Percentiles rank a stretch among this genome's conserved stretches.
Evolutionary conservation across 495 filamentous ascomycete genomes (phyloP).

Genomic region (Penicillium manginii): DNA sequence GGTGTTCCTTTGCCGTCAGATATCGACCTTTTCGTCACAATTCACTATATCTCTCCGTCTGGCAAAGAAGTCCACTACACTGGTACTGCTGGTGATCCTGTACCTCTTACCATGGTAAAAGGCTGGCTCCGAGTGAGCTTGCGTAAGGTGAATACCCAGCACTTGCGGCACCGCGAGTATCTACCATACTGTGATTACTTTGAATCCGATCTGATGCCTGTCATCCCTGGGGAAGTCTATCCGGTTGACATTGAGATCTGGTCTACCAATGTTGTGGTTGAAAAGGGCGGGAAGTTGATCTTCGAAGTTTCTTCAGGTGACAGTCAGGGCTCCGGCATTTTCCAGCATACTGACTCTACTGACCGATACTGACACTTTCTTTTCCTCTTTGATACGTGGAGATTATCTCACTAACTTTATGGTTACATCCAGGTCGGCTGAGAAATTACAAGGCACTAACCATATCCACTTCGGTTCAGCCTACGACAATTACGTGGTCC

Average conservation of each 20-base stretch:
- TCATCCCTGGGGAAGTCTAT: constrained; percentile 53
- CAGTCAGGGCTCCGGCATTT: too few relatives aligned
- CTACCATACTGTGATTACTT: constrained; percentile 61
- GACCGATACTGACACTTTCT: too few relatives aligned
- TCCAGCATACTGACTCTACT: too few relatives aligned
- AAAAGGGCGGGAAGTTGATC: constrained; percentile 13
- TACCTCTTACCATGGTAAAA: constrained; percentile 43
- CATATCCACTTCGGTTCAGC: too few relatives aligned
- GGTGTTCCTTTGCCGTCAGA: constrained; percentile 49
- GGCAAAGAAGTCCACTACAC: constrained; percentile 69
- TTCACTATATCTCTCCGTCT: constrained; percentile 57
- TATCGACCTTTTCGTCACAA: constrained; percentile 67
- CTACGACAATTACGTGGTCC: too few relatives aligned
- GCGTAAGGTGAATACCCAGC: constrained; percentile 53
- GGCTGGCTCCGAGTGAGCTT: constrained; percentile 55
- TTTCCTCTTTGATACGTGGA: too few relatives aligned
- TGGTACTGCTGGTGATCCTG: constrained; percentile 49
- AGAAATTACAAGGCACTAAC: too few relatives aligned
- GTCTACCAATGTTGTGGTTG: constrained; percentile 64
- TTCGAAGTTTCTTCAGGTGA: too few relatives aligned
- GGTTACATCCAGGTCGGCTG: too few relatives aligned
- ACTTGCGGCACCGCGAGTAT: constrained; percentile 52
- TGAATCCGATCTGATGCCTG: constrained; percentile 51
- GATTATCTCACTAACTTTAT: too few relatives aligned
- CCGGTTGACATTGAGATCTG: constrained; percentile 62